Percentiles rank a stretch among this genome's conserved stretches.
Conservation (phyloP, 768 basidiomycete species). For the Nidularia pulvinata region DNA sequence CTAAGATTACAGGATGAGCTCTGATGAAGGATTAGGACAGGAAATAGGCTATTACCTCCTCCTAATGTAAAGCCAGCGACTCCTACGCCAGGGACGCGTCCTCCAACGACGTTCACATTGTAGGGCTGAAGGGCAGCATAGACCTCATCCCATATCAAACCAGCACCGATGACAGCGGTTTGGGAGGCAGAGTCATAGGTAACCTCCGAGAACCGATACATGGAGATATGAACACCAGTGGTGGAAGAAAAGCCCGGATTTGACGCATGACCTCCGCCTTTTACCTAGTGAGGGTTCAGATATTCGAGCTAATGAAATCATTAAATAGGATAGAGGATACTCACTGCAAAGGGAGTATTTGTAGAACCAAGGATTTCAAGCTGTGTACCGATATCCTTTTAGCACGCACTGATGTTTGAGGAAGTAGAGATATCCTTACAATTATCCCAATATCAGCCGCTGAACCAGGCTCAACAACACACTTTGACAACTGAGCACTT, state of each 20-base stretch:
- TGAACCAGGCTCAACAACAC: constrained; percentile 60
- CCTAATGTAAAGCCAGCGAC: constrained; percentile 60
- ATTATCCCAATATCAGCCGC: constrained; percentile 47
- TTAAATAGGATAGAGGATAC: constrained; percentile 1
- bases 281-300: constrained; percentile 36
- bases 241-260: constrained; percentile 65
- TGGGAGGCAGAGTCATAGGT: constrained; percentile 33
- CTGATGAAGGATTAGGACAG: constrained; percentile 20
- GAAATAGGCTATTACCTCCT: constrained; percentile 45
- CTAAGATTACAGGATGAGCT: no score
- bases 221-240: constrained; percentile 54
- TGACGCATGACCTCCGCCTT: constrained; percentile 59
- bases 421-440: constrained; percentile 29
- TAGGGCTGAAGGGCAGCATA: constrained; percentile 50
- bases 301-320: no score
- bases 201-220: constrained; percentile 46
- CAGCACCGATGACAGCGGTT: constrained; percentile 41
- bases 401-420: neutral
- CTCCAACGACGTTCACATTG: constrained; percentile 57
- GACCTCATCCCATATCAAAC: constrained; percentile 65
- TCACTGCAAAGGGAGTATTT: constrained; percentile 53
- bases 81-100: constrained; percentile 56
- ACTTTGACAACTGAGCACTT: constrained; percentile 41
- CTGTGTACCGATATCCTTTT: constrained; percentile 29
- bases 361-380: constrained; percentile 43